Percentiles rank a stretch among this genome's conserved stretches.
phyloP scores from a whole-genome alignment of 2,329 filamentous ascomycete species.

The Sclerotinia glacialis region DNA sequence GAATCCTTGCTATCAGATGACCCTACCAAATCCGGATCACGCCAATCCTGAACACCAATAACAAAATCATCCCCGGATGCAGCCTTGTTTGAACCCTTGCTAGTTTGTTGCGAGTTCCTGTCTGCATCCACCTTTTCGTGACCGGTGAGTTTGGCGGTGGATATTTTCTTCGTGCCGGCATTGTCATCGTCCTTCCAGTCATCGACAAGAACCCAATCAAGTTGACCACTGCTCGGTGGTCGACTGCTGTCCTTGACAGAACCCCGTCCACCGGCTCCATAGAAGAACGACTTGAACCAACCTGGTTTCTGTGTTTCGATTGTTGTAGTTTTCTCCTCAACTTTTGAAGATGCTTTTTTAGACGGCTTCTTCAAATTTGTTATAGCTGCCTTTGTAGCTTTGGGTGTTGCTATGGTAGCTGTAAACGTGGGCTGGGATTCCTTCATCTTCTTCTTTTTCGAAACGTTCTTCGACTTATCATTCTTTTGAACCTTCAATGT shows the following conservation, averaged over 20 bases:
- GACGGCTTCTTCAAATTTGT: conserved; percentile 33
- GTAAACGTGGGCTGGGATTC: conserved; percentile 33
- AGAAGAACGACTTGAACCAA: conserved; percentile 49
- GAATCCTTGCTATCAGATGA: conserved; percentile 32
- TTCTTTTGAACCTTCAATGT: conserved; percentile 52
- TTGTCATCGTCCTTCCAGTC: conserved; percentile 60
- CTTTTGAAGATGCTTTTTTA: conserved; percentile 35
- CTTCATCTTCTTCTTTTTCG: conserved; percentile 34
- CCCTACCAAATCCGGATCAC: conserved; percentile 70
- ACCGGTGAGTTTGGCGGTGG: conserved; percentile 43
- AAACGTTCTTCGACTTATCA: conserved; percentile 32
- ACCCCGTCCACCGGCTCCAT: conserved; percentile 39
- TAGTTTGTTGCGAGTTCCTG: conserved; percentile 33
- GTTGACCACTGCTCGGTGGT: conserved; percentile 68
- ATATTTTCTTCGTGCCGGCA: conserved; percentile 38
- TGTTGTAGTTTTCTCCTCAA: conserved; percentile 28
- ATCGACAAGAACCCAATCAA: conserved; percentile 69
- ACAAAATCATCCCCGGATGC: conserved; percentile 63
- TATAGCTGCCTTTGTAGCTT: conserved; percentile 36
- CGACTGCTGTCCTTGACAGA: conserved; percentile 53
- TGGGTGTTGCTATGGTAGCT: conserved; percentile 33
- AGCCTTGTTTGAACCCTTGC: conserved; percentile 18
- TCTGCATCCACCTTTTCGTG: conserved; percentile 39
- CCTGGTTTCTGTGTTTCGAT: conserved; percentile 35
- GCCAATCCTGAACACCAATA: conserved; percentile 85